phyloP scores from a whole-genome alignment of 306 rosid species.

The cucumber (Cucumis sativus) region Cucumber_9930_V3 NC_026658.2:7692501-7693000 shows the following conservation, averaged over 20 bases:
- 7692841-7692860: neutral
- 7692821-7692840: neutral
- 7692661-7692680: constrained; percentile 76
- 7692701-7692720: constrained; percentile 28
- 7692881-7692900: neutral
- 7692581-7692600: neutral
- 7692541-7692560: neutral
- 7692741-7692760: neutral
- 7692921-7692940: neutral
- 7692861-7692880: neutral
- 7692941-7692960: neutral
- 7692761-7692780: neutral
- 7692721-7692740: neutral
- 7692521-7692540: neutral
- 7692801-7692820: neutral
- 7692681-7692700: constrained; percentile 92
- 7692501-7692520: neutral
- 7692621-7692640: constrained; percentile 13
- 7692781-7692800: neutral
- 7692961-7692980: neutral
- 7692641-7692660: constrained; percentile 66
- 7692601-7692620: constrained; percentile 3
- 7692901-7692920: neutral
- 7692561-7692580: neutral
- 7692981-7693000: neutral